Conservation (phyloP, 257 asterid genomes). For the Solanum chilense region DNA sequence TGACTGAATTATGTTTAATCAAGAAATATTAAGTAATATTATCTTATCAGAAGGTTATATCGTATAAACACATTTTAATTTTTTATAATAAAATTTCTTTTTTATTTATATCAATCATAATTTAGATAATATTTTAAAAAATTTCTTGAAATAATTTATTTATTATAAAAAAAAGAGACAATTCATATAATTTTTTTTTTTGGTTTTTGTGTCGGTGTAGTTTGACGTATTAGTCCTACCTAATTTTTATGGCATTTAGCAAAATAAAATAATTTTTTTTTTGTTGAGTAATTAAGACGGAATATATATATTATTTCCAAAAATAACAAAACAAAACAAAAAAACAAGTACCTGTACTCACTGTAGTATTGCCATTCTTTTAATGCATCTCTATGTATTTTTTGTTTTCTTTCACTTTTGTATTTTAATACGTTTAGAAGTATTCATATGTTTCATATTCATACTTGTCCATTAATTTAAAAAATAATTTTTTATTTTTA, state of each 20-base stretch:
- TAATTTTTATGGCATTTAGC: constrained; percentile 10
- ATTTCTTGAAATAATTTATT: too few species aligned
- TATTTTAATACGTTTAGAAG: not conserved
- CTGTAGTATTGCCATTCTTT: not conserved
- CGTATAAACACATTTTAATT: too few species aligned
- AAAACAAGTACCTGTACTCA: not conserved
- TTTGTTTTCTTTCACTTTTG: not conserved
- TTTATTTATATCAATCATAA: too few species aligned
- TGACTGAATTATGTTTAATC: too few species aligned
- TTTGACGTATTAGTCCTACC: not conserved
- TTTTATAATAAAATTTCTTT: too few species aligned
- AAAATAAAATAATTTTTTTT: not conserved
- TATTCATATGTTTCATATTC: not conserved
- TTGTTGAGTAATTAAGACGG: not conserved
- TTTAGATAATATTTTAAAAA: too few species aligned
- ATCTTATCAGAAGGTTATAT: too few species aligned
- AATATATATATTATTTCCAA: constrained; percentile 4
- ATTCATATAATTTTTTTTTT: not conserved
- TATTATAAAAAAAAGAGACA: not conserved
- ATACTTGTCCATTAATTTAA: too few species aligned
- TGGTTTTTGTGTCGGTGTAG: not conserved
- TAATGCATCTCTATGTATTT: not conserved
- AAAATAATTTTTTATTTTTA: too few species aligned
- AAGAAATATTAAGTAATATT: too few species aligned
- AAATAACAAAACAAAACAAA: not conserved